A percentile compares a stretch with the other conserved stretches of the same genome.
These are phyloP conservation scores for Trametes maxima DNA, from an alignment of 768 basidiomycete genomes.

Conservation along the genomic window DNA sequence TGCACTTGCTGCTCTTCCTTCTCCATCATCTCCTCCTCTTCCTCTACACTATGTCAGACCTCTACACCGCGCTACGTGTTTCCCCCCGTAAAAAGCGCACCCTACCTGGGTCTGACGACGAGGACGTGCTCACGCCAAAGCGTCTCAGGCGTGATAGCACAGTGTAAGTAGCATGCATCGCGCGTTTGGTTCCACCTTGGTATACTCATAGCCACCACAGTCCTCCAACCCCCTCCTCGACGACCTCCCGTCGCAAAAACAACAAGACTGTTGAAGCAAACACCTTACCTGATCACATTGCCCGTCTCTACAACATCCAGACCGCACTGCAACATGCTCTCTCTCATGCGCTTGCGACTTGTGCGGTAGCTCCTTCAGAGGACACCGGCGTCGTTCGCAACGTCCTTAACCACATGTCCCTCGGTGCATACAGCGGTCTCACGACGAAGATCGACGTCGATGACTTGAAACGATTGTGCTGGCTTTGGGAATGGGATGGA, in stretches of 20 bases:
- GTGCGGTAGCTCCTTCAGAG: conserved; percentile 72
- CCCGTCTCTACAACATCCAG: conserved; percentile 64
- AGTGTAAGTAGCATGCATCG: conserved; percentile 3
- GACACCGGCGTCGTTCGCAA: conserved; percentile 78
- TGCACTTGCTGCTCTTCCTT: conserved; percentile 23
- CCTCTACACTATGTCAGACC: conserved; percentile 50
- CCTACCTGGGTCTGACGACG: conserved; percentile 52
- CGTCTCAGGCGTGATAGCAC: conserved; percentile 48
- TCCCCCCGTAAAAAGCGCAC: conserved; percentile 74
- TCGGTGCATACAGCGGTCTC: conserved; percentile 69
- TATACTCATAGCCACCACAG: conserved; percentile 35
- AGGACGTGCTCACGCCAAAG: conserved; percentile 65
- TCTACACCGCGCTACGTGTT: conserved; percentile 62
- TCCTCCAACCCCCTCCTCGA: conserved; percentile 61
- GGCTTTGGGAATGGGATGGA: conserved; percentile 90
- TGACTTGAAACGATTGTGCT: conserved; percentile 76
- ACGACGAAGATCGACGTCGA: conserved; percentile 63
- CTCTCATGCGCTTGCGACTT: conserved; percentile 83
- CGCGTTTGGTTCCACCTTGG: background rate
- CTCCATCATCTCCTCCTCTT: conserved; percentile 11
- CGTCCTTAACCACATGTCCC: conserved; percentile 76
- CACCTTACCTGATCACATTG: conserved; percentile 56
- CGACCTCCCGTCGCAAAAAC: conserved; percentile 39
- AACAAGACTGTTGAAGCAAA: conserved; percentile 26
- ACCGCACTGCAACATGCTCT: conserved; percentile 78